phyloP scores from a whole-genome alignment of 2,329 filamentous ascomycete genomes.

The Calonectria pauciramosa region DNA sequence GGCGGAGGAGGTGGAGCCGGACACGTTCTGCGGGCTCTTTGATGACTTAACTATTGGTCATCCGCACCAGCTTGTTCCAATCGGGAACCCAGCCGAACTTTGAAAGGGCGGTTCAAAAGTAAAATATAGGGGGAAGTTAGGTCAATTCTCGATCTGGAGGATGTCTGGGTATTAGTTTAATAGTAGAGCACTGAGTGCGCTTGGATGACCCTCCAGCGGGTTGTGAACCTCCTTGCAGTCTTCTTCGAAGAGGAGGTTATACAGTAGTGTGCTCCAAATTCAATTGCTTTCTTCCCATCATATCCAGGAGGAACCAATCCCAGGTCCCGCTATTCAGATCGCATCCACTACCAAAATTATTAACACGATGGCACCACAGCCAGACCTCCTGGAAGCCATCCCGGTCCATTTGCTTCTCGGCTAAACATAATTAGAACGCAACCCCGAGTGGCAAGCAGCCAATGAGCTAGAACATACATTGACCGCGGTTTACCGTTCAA shows the following conservation, averaged over 20 bases:
- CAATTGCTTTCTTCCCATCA: background rate
- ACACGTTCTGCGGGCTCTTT: background rate
- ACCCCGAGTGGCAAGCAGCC: background rate
- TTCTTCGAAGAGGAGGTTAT: background rate
- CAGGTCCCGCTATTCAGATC: background rate
- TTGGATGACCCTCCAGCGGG: too few relatives aligned
- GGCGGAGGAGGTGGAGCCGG: background rate
- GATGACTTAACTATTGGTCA: background rate
- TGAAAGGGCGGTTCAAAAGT: background rate
- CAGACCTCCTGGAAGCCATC: background rate
- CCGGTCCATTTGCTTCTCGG: background rate
- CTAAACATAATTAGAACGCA: background rate
- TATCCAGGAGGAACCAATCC: too few relatives aligned
- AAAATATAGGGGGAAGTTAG: background rate
- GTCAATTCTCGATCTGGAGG: background rate
- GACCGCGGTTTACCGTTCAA: background rate
- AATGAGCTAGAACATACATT: background rate
- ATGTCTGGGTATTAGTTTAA: too few relatives aligned
- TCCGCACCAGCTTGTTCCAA: background rate
- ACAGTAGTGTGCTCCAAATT: background rate
- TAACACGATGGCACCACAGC: background rate
- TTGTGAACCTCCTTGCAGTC: too few relatives aligned
- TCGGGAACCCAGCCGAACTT: background rate
- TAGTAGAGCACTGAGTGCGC: too few relatives aligned
- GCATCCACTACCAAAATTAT: background rate